Evolutionary conservation across 2,329 filamentous ascomycete genomes (phyloP).

Genomic region (Setomelanomma holmii): DNA sequence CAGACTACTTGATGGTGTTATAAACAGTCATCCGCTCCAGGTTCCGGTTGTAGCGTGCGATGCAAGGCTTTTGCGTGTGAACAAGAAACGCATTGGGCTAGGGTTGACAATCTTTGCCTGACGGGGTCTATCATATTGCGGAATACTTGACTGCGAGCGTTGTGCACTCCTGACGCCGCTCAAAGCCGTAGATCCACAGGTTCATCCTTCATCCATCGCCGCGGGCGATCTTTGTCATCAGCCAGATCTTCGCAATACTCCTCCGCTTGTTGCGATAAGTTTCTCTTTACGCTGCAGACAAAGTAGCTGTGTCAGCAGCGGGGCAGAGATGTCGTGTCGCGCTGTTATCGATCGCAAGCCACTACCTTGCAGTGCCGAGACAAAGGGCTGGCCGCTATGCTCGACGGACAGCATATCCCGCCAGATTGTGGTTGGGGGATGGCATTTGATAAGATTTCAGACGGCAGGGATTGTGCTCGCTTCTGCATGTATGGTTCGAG

Average conservation of each 20-base stretch:
- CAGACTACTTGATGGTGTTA: not conserved
- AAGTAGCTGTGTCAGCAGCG: constrained; percentile 26
- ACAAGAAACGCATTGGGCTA: not conserved
- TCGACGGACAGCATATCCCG: constrained; percentile 6
- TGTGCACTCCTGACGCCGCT: not conserved
- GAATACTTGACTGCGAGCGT: not conserved
- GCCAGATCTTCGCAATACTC: not conserved
- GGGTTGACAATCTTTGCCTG: not conserved
- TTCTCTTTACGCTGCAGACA: constrained; percentile 19
- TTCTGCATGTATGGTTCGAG: constrained; percentile 23
- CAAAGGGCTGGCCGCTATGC: not conserved
- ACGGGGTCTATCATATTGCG: not conserved
- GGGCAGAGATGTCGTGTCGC: constrained; percentile 11
- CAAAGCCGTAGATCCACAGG: not conserved
- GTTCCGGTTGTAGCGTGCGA: not conserved
- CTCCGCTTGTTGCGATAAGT: not conserved
- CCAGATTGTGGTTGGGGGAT: constrained; percentile 2
- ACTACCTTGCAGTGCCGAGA: constrained; percentile 12
- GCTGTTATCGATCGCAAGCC: constrained; percentile 13
- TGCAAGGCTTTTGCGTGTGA: not conserved
- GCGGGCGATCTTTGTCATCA: not conserved
- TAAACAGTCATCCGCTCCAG: not conserved
- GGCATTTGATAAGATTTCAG: constrained; percentile 13
- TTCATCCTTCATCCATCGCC: not conserved
- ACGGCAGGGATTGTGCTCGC: constrained; percentile 9